Base-by-base conservation (phyloP, 2,329 filamentous ascomycete genomes). In the Karstenula rhodostoma region DNA sequence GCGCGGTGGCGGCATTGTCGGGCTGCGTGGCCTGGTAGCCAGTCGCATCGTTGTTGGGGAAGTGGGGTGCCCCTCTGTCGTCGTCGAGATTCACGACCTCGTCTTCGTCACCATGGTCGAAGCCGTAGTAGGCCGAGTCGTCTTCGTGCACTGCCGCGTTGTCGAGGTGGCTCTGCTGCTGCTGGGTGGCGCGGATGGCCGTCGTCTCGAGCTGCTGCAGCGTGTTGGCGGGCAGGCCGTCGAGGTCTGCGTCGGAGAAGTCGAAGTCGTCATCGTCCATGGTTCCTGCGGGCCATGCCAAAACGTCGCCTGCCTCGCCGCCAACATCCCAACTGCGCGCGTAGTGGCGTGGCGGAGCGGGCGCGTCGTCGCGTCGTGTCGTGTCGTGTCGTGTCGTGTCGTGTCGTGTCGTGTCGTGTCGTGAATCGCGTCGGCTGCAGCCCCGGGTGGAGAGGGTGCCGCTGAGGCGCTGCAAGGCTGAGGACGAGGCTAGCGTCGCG, bases 71-170 rank as follows among this genome's bases (percentile, higher is more conserved):
- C 4, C 25, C 54, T 8, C 61, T 53, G 33, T 62, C 63, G 50
- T 81, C 79, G 63, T 82, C 78, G 51, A 83, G 73, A 54, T 83
- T 79, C 58, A 83, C 76, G 12, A 82, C 69, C 60, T 75, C 69
- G 60, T 55, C 59, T 33, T 49, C 44, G n/a, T 74, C 72, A 60
- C 80, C 81, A 44, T 82, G 78, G 57, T 81, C 80, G 50, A 79
- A 73, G 50, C 80, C 81, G 67, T 83, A 82, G 67, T 83, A 46
- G 10, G 40, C 80, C 4, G 76, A 66, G 22, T 62, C 62, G 23
- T 62, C 61, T 25, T 48, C 50, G 42, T 12, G 47, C 50, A 59
- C 48, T 29, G 48, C 42, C 54, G 49, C 58, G 62, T 25, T 60
- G 62, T 52, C 65, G 64, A 13, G 43, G 43, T 65, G 33, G 13